Evolutionary conservation across 148 eudicot species (phyloP), one percentile per base, ranked within the genome.

Genomic region (Rhododendron mucronatum): DNA sequence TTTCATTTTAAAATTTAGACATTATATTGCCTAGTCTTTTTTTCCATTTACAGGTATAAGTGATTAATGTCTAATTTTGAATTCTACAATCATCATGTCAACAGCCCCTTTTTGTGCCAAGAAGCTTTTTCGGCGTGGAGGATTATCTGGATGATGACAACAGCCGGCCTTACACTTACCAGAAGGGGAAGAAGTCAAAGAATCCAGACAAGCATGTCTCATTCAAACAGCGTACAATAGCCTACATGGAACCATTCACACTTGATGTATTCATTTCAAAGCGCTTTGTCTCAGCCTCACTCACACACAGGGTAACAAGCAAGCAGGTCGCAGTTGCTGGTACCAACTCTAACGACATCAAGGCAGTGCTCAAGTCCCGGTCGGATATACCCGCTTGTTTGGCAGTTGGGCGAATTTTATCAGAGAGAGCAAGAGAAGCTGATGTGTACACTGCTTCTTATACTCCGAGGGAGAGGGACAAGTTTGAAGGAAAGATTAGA

Each of bases 121-220:
- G 99, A 91, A 96, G 99, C 90, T 96, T 96, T 88, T 96, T 96
- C 53, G 99, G 99, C 75, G 99, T 96, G 82, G 99, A 96, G 90
- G 99, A 96, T 86, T 96, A 93, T 85, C 88, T 95, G n/a, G 97
- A 96, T 44, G 99, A 96, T 84, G 93, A 95, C 82, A 96, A 96
- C 84, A 95, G 98, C 88, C 86, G 96, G 81, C 99, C 99, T 26
- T 96, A 95, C 86, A 96, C 99, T 8, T 96, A 94, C 89, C 94
- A 95, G 86, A 96, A 96, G 89, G 97, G 88, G 87, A 96, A 93
- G 89, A 96, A 94, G 87, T 93, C 98, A 9, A 96, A 94, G 89
- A 95, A 95, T 86, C 98, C 96, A 14, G 90, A 93, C 88, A 96
- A 95, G 86, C 99, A 95, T 82, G 87, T 91, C 73, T 96, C 99